Evolutionary conservation across 208 protist genomes (phyloP), one percentile per base, ranked within the genome.

Genomic region (Trypanosoma theileri): DNA sequence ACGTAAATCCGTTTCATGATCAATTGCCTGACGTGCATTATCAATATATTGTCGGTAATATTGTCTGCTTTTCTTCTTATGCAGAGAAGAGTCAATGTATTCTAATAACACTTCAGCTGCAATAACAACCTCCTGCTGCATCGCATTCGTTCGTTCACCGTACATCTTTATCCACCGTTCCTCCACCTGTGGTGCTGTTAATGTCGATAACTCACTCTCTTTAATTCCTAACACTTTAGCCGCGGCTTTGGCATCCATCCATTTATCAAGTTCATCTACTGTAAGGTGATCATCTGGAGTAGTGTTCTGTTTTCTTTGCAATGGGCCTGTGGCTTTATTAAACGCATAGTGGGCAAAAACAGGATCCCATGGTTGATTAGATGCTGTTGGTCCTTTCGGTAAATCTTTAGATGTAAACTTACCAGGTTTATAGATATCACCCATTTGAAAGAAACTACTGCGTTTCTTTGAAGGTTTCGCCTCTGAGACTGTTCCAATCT

Each of bases 51-150:
- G 59, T 19, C 84, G 69, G 77, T 95, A 92, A 79, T 93, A 92
- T 72, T 85, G 82, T 3, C 80, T 68, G 48, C 77, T 92, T 80
- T 93, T 93, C 79, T 95, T 95, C 44, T 79, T 42, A 65, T 71
- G 69, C 13, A 86, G 54, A 19, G 84, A 75, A 35, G 85, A 92
- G 68, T 95, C 87, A 7, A 95, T 60, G 79, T 92, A 95, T 77
- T 93, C 90, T n/a, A 95, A 71, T 19, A 95, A 64, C 51, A 91
- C 81, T 73, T 95, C 90, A 1, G 85, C 80, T 4, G 90, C 90
- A 48, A 95, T 87, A 9, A 92, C 63, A 54, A 85, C 79, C 73
- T 95, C 90, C 60, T 86, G 75, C 67, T 91, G 87, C 53, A 81
- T 41, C 12, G 87, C 84, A 57, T 86, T 84, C 14, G 31, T 82